Base-by-base conservation (phyloP, 2,329 filamentous ascomycete species). In the Trematosphaeria pertusa region DNA sequence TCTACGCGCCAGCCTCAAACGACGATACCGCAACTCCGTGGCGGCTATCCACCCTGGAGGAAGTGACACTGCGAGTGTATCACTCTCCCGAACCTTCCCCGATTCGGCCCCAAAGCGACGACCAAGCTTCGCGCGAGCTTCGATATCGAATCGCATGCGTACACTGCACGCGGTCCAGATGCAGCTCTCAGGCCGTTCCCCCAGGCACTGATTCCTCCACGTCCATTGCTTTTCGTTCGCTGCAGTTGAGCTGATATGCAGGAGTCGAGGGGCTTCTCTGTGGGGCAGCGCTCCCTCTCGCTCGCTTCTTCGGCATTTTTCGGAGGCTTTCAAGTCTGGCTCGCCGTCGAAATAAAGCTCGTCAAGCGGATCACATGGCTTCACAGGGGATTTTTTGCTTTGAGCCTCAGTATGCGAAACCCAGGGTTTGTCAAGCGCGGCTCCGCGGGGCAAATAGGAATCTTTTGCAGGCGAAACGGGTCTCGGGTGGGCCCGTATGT, bases 1-100 rank as follows among this genome's bases (percentile, higher is more conserved):
- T 59, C 56, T 59, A 65, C 56, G 62, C 61, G 62, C 65, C 62
- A 65, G 61, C 58, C 61, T 69, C 69, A 69, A 67, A 70, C 65
- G 39, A 54, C 59, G 48, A 50, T 46, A 62, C 52, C 48, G 54
- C 57, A 56, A 56, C 50, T 62, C 54, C 61, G 58, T 62, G 52
- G 61, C 65, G 64, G 60, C 62, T 69, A 68, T 54, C 59, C 56
- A 54, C 50, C 50, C 48, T 54, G 46, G 43, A 57, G 49, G 37
- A 46, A 43, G 58, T 66, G 61, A 69, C 57, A 68, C 64, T 56
- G 47, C 39, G 48, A 40, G 50, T 60, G 69, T 72, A 54, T 66
- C 54, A 69, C 50, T 46, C 48, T 50, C 63, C 63, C 61, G 63
- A 64, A 61, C 46, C 65, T 52, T 22, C 36, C 55, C 62, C 58